These are phyloP conservation scores for Suhomyces sp. DNA, from an alignment of 805 yeast species.

Conservation along the genomic window DNA sequence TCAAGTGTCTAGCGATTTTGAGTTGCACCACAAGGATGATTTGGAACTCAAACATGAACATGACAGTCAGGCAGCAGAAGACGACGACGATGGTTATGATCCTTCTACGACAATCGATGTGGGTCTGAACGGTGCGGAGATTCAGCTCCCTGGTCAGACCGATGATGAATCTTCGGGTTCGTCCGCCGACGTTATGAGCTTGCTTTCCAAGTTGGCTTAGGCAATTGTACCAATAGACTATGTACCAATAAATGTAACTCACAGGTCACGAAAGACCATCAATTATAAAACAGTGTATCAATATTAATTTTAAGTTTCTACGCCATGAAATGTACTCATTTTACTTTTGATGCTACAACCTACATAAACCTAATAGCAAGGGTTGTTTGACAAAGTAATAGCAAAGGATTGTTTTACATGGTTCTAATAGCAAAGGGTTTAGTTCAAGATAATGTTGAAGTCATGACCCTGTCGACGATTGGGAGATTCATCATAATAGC, in stretches of 20 bases:
- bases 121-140: background rate
- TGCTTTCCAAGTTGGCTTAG: conserved; percentile 29
- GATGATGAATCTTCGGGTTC: background rate
- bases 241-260: background rate
- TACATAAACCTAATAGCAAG: background rate
- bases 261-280: no score
- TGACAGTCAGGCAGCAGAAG: conserved; percentile 7
- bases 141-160: background rate
- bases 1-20: conserved; percentile 14
- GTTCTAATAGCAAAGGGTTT: background rate
- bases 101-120: background rate
- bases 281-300: no score
- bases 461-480: conserved; percentile 5
- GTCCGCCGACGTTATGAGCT: conserved; percentile 27
- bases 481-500: background rate
- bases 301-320: no score
- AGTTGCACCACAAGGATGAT: conserved; percentile 29
- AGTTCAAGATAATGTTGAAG: conserved; percentile 8
- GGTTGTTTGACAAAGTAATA: background rate
- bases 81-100: conserved; percentile 3
- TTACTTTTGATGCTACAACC: background rate
- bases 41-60: conserved; percentile 29
- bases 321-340: background rate
- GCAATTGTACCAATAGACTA: background rate
- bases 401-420: background rate